phyloP scores from a whole-genome alignment of 73 alveolate genomes.

The Tetrahymena thermophila region DNA sequence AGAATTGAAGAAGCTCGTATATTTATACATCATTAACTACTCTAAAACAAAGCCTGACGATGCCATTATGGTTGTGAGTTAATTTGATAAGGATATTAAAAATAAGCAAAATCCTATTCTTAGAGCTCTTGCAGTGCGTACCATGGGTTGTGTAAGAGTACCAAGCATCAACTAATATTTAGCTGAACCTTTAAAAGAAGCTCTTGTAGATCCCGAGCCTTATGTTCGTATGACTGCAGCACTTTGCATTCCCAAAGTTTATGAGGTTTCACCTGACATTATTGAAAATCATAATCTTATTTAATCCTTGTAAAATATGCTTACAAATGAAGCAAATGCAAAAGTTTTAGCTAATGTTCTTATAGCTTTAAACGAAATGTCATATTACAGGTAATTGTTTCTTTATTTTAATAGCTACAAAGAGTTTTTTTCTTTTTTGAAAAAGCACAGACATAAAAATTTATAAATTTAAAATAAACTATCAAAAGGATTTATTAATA shows the following conservation, averaged over 20 bases:
- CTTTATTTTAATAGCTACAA: background rate
- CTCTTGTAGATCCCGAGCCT: constrained; percentile 70
- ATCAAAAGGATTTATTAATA: background rate
- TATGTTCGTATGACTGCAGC: constrained; percentile 77
- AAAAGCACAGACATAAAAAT: background rate
- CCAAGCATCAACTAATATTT: constrained; percentile 28
- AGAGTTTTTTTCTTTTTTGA: background rate
- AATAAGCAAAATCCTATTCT: constrained; percentile 30
- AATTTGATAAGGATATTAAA: constrained; percentile 29
- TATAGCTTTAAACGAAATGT: constrained; percentile 49
- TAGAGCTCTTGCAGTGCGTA: constrained; percentile 37
- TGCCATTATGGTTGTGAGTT: constrained; percentile 34
- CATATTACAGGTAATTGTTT: background rate
- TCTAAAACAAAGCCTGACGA: constrained; percentile 38
- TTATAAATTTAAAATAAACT: background rate
- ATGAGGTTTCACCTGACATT: constrained; percentile 41
- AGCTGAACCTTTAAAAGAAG: constrained; percentile 52
- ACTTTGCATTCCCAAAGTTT: constrained; percentile 66
- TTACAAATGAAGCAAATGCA: constrained; percentile 53
- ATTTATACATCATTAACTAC: constrained; percentile 28
- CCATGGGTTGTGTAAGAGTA: constrained; percentile 36
- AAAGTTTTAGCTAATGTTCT: constrained; percentile 57
- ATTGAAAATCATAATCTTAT: constrained; percentile 47
- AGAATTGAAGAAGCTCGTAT: constrained; percentile 36
- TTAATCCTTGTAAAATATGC: constrained; percentile 49